phyloP scores from a whole-genome alignment of 2,329 filamentous ascomycete species.

The Ophiocordyceps camponoti-leonardi region DNA sequence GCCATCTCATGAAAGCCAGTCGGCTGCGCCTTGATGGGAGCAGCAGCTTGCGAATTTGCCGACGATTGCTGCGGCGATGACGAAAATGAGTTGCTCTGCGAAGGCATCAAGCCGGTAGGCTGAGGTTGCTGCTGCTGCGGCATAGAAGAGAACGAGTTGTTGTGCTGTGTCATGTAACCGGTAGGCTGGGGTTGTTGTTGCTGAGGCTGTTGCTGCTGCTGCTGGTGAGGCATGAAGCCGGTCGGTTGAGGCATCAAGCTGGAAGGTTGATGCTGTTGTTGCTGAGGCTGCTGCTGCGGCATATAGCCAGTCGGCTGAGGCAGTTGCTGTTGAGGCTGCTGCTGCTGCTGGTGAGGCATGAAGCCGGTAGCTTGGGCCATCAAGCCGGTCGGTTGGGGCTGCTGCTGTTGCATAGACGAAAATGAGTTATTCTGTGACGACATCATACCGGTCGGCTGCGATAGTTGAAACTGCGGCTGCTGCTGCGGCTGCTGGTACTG shows the following conservation, averaged over 20 bases:
- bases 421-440: constrained; percentile 23
- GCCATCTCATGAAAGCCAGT: constrained; percentile 52
- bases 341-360: background rate
- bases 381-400: background rate
- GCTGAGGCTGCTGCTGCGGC: background rate
- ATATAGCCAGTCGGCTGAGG: background rate
- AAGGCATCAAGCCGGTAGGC: constrained; percentile 5
- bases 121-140: constrained; percentile 33
- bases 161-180: too few species aligned
- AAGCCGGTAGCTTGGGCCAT: background rate
- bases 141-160: too few species aligned
- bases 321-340: background rate
- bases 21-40: constrained; percentile 46
- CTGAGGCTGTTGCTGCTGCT: background rate
- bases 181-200: constrained; percentile 20
- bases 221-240: background rate
- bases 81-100: constrained; percentile 23
- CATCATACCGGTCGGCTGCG: constrained; percentile 15
- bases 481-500: constrained; percentile 36
- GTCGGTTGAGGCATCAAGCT: background rate
- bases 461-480: constrained; percentile 40
- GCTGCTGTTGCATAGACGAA: constrained; percentile 1
- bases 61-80: constrained; percentile 28
- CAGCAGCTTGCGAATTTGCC: constrained; percentile 30
- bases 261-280: background rate